These are phyloP conservation scores for Colletotrichum musae DNA, from an alignment of 2,329 filamentous ascomycete genomes.

Conservation along the genomic window DNA sequence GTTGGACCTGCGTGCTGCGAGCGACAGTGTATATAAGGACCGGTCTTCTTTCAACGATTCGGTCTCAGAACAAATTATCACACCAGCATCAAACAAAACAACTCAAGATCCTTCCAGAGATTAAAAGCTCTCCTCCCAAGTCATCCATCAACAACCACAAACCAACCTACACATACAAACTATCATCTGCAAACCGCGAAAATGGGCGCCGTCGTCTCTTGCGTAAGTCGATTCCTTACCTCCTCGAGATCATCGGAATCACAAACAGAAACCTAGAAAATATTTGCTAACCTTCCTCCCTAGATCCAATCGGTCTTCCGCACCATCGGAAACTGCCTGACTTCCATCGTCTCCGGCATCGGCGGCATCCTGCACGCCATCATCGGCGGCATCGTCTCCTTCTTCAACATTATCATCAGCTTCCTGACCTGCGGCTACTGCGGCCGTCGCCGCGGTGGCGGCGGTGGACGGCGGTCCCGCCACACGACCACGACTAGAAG, in stretches of 20 bases:
- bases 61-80: background rate
- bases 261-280: background rate
- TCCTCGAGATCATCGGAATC: slow-evolving; percentile 40
- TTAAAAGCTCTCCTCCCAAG: background rate
- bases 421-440: slow-evolving; percentile 72
- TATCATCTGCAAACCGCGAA: slow-evolving; percentile 48
- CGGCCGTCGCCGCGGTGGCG: slow-evolving; percentile 49
- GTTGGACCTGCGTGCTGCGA: slow-evolving; percentile 1
- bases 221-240: slow-evolving; percentile 70
- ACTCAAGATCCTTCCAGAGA: background rate
- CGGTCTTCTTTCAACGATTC: background rate
- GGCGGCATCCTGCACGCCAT: slow-evolving; percentile 76
- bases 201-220: slow-evolving; percentile 89
- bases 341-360: slow-evolving; percentile 78
- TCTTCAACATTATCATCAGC: slow-evolving; percentile 77
- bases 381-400: slow-evolving; percentile 75
- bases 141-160: background rate
- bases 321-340: slow-evolving; percentile 76
- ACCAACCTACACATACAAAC: background rate
- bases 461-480: slow-evolving; percentile 48
- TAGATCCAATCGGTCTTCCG: slow-evolving; percentile 73
- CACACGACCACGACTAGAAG: slow-evolving; percentile 49
- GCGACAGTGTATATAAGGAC: slow-evolving; percentile 30
- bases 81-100: slow-evolving; percentile 16
- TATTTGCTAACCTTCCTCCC: slow-evolving; percentile 4